Conservation (phyloP, 192 early-diverging fungal genomes). For the Coemansia sp. region DNA sequence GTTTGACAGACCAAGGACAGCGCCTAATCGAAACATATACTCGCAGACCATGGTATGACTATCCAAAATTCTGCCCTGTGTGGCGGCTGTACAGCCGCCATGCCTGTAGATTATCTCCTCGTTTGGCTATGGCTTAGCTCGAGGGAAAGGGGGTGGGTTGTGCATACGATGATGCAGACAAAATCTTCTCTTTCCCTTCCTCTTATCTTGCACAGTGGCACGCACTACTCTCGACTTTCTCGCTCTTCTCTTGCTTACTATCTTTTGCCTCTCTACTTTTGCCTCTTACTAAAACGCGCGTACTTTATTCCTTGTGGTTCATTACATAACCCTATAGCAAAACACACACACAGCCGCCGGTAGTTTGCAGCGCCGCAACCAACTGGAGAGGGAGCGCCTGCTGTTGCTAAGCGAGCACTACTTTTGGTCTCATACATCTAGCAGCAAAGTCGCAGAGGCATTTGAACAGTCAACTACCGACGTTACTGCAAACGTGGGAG, state of each 20-base stretch:
- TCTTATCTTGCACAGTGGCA: neutral
- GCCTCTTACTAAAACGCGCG: neutral
- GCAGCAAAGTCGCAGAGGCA: conserved; percentile 13
- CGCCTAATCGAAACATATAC: neutral
- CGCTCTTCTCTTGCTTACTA: neutral
- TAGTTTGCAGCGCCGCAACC: conserved; percentile 2
- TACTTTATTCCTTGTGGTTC: neutral
- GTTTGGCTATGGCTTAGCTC: neutral
- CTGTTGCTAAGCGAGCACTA: conserved; percentile 28
- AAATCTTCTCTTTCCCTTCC: neutral
- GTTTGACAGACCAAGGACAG: neutral
- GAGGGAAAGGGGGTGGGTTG: neutral
- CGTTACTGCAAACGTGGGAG: neutral
- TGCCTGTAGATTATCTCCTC: neutral
- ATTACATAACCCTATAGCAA: conserved; percentile 2
- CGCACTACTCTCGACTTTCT: neutral
- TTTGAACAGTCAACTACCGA: conserved; percentile 3
- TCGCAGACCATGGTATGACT: neutral
- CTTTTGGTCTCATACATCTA: conserved; percentile 24
- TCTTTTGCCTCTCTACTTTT: neutral
- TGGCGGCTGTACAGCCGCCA: neutral
- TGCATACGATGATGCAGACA: conserved; percentile 1
- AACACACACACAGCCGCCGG: too few relatives aligned
- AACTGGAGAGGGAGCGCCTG: conserved; percentile 20
- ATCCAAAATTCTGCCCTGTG: neutral